Conservation (phyloP, 2,329 filamentous ascomycete genomes). For the Arthrocladium fulminans region DNA sequence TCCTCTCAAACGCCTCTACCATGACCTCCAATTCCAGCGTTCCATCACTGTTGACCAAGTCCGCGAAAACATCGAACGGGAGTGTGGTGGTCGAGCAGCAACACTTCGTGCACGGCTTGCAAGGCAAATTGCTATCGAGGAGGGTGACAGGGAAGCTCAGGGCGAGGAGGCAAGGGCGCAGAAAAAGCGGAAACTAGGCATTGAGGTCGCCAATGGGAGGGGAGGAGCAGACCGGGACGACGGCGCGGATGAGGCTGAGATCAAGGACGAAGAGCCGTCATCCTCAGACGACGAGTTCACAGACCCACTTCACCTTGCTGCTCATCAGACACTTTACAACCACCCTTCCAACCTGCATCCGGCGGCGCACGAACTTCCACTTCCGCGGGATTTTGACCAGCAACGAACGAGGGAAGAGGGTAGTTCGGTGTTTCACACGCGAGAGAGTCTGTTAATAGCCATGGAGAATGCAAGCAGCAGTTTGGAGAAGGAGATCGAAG, state of each 20-base stretch:
- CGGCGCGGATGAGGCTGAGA: constrained; percentile 3
- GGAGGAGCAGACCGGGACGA: not conserved
- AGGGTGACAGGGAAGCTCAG: constrained; percentile 29
- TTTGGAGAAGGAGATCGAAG: constrained; percentile 59
- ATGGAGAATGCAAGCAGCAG: constrained; percentile 58
- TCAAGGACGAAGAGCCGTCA: constrained; percentile 4
- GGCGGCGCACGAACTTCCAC: constrained; percentile 10
- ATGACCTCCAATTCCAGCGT: constrained; percentile 68
- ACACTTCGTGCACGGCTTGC: constrained; percentile 11
- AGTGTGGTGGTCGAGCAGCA: constrained; percentile 39
- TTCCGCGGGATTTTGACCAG: not conserved
- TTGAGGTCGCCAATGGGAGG: not conserved
- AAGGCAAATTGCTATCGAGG: constrained; percentile 22
- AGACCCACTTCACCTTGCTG: not conserved
- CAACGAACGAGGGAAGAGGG: not conserved
- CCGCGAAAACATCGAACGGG: constrained; percentile 54
- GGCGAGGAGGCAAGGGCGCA: constrained; percentile 32
- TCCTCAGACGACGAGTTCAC: constrained; percentile 3
- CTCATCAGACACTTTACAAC: constrained; percentile 5
- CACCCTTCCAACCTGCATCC: constrained; percentile 4
- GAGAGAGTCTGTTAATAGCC: constrained; percentile 57
- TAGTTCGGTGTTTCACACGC: constrained; percentile 43
- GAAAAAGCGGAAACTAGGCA: constrained; percentile 19
- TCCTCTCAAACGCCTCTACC: constrained; percentile 58
- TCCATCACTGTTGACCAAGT: constrained; percentile 60